A percentile compares a stretch with the other conserved stretches of the same genome.
phyloP scores from a whole-genome alignment of 768 basidiomycete genomes.

The Hericium erinaceus region DNA sequence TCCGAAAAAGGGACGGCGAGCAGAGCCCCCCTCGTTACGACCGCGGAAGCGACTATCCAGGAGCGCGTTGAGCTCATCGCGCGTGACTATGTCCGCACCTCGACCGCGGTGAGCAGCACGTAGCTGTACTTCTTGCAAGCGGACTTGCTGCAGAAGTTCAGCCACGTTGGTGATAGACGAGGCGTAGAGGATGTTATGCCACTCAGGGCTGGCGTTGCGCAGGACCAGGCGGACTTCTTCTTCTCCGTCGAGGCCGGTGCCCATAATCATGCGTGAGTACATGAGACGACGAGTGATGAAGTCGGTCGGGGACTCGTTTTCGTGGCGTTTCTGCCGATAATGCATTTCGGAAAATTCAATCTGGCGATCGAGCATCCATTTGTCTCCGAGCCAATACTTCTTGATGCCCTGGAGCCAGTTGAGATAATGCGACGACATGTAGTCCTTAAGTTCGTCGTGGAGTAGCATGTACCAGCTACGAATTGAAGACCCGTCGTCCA shows the following conservation, averaged over 20 bases:
- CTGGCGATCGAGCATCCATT: too few species aligned
- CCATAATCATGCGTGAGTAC: neutral
- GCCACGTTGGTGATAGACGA: neutral
- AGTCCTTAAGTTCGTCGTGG: too few species aligned
- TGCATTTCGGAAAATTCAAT: too few species aligned
- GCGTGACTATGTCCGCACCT: neutral
- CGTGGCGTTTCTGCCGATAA: too few species aligned
- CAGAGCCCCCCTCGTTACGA: neutral
- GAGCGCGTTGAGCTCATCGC: neutral
- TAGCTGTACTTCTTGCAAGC: neutral
- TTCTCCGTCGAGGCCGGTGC: neutral
- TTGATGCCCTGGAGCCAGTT: too few species aligned
- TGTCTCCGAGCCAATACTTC: too few species aligned
- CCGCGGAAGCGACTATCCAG: too few species aligned
- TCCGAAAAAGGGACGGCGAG: neutral
- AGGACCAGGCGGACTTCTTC: neutral
- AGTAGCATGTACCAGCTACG: too few species aligned
- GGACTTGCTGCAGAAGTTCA: neutral
- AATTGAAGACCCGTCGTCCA: neutral
- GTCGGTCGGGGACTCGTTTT: neutral
- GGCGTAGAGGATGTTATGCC: neutral
- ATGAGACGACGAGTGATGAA: neutral
- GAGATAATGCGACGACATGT: too few species aligned
- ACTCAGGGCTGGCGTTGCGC: neutral
- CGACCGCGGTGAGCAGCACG: neutral